Evolutionary conservation across 305 asterid genomes (phyloP).

Genomic region (Solanum aculeatissimum): DNA sequence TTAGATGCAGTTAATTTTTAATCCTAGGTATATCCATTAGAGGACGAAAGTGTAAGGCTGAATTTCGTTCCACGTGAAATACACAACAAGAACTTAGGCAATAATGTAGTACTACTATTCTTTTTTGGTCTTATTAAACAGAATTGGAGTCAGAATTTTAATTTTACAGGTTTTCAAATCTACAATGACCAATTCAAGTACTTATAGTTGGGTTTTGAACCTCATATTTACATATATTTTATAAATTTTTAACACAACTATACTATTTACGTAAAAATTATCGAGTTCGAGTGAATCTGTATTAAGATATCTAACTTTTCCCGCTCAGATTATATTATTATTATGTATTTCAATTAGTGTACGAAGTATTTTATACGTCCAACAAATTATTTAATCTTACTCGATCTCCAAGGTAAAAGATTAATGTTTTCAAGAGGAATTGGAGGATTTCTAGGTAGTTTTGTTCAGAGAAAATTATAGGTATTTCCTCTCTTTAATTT

Average conservation of each 20-base stretch:
- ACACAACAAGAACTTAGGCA: background rate
- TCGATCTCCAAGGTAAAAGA: background rate
- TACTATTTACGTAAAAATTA: no score
- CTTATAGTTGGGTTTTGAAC: no score
- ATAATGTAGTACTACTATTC: background rate
- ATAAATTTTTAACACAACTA: no score
- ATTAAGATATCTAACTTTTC: background rate
- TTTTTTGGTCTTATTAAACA: no score
- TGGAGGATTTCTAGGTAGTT: background rate
- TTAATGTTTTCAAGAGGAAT: background rate
- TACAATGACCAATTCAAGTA: no score
- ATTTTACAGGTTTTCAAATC: no score
- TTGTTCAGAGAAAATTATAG: background rate
- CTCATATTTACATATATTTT: no score
- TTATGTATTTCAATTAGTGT: background rate
- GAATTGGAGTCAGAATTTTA: no score
- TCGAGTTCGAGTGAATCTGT: no score
- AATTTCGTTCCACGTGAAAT: background rate
- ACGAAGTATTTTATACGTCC: background rate
- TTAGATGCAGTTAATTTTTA: no score
- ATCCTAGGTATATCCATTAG: no score
- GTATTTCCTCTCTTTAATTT: no score
- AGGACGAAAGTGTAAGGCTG: background rate
- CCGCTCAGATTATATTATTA: background rate
- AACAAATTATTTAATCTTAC: background rate